phyloP scores from a whole-genome alignment of 1,139 yeast species.

The Lizanozyma gosingica region DNA sequence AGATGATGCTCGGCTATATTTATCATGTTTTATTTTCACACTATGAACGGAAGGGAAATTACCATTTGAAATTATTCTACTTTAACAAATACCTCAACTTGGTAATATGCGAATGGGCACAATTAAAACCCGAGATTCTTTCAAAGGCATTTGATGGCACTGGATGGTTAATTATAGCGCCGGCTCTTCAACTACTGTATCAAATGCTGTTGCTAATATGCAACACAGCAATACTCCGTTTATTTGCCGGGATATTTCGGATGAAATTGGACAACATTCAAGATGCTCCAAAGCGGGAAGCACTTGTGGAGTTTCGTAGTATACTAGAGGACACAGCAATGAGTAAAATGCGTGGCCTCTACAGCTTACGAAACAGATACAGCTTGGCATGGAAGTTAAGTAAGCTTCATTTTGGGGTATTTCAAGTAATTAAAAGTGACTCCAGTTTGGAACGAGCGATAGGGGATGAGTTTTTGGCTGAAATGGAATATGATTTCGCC shows the following conservation, averaged over 20 bases:
- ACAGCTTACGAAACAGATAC: background rate
- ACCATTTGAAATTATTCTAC: background rate
- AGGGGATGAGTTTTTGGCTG: background rate
- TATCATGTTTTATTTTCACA: background rate
- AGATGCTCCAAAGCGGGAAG: background rate
- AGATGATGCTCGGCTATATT: background rate
- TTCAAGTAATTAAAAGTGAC: background rate
- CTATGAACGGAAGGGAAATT: background rate
- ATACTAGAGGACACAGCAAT: background rate
- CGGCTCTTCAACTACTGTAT: background rate
- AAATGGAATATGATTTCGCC: background rate
- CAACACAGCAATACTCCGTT: background rate
- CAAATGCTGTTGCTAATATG: background rate
- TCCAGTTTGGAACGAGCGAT: background rate
- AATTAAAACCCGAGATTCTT: background rate
- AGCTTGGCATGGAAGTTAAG: background rate
- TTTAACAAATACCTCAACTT: too few species aligned
- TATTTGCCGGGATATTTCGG: background rate
- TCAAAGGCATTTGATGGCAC: background rate
- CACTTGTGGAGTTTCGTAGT: background rate
- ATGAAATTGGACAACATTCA: background rate
- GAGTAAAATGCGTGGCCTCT: background rate
- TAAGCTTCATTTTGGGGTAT: background rate
- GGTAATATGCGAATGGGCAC: background rate
- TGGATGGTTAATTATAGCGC: background rate